These are phyloP conservation scores for Penicillium freii DNA, from an alignment of 2,329 filamentous ascomycete species.

Conservation along the genomic window DNA sequence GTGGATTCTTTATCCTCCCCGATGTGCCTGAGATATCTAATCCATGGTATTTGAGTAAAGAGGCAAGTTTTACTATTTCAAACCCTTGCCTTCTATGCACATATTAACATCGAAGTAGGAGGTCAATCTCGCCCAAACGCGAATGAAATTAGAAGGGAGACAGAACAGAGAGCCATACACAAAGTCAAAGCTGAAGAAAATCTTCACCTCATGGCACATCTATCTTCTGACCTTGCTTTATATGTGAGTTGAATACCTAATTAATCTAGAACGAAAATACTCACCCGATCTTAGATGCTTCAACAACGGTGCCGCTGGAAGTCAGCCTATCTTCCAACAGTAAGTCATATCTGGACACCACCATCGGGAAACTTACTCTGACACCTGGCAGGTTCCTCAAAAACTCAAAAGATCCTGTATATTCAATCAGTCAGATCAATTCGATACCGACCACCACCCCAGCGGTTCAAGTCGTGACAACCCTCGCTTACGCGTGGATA, in stretches of 20 bases:
- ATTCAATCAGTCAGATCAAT: slow-evolving; percentile 49
- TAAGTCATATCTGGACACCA: slow-evolving; percentile 18
- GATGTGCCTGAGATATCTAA: slow-evolving; percentile 53
- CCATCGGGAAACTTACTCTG: neutral
- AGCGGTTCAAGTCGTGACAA: slow-evolving; percentile 58
- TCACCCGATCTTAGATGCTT: slow-evolving; percentile 45
- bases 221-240: slow-evolving; percentile 60
- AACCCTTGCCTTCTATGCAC: neutral
- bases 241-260: slow-evolving; percentile 39
- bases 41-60: slow-evolving; percentile 49
- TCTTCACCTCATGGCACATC: slow-evolving; percentile 64
- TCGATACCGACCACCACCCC: slow-evolving; percentile 59
- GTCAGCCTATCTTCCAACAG: slow-evolving; percentile 57
- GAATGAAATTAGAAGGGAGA: slow-evolving; percentile 53
- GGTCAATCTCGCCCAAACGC: slow-evolving; percentile 46
- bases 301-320: slow-evolving; percentile 56
- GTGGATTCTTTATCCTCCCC: slow-evolving; percentile 50
- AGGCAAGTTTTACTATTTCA: slow-evolving; percentile 22
- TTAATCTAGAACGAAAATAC: neutral
- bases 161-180: slow-evolving; percentile 48
- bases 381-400: slow-evolving; percentile 24
- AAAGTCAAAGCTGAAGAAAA: slow-evolving; percentile 56
- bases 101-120: slow-evolving; percentile 31
- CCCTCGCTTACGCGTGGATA: slow-evolving; percentile 62
- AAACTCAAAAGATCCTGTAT: slow-evolving; percentile 43